Evolutionary conservation across 2,329 filamentous ascomycete genomes (phyloP).

Genomic region (Trichophyton rubrum): DNA sequence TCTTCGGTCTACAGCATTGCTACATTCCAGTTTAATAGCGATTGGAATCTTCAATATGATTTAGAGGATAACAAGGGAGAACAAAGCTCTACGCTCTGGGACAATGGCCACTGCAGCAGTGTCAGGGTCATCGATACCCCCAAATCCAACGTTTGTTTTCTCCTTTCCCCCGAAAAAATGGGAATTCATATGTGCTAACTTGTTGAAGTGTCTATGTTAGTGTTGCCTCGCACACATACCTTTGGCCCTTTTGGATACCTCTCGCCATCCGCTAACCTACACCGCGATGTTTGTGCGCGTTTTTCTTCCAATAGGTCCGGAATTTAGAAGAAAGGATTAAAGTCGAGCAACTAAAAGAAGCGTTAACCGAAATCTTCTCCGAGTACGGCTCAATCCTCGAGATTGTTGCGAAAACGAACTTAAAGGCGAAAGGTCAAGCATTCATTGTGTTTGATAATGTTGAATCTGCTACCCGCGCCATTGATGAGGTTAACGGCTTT

Average conservation of each 20-base stretch:
- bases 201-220: constrained; percentile 31
- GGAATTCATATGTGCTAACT: constrained; percentile 5
- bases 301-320: constrained; percentile 39
- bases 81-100: not conserved
- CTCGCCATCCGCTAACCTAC: not conserved
- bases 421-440: constrained; percentile 88
- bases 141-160: constrained; percentile 29
- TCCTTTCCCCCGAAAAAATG: not conserved
- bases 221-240: not conserved
- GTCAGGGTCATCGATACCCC: constrained; percentile 20
- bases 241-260: too few relatives aligned
- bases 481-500: constrained; percentile 85
- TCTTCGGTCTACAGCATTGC: too few relatives aligned
- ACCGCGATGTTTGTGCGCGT: not conserved
- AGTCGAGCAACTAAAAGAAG: constrained; percentile 58
- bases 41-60: not conserved
- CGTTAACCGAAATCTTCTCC: constrained; percentile 65
- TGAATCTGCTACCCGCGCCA: constrained; percentile 66
- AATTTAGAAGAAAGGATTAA: constrained; percentile 93
- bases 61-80: not conserved
- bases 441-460: constrained; percentile 80
- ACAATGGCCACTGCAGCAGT: constrained; percentile 28
- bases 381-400: constrained; percentile 81
- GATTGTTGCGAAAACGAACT: constrained; percentile 74
- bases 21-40: too few relatives aligned